Conservation (phyloP, 2,329 filamentous ascomycete genomes). For the Rosellinia necatrix region DNA sequence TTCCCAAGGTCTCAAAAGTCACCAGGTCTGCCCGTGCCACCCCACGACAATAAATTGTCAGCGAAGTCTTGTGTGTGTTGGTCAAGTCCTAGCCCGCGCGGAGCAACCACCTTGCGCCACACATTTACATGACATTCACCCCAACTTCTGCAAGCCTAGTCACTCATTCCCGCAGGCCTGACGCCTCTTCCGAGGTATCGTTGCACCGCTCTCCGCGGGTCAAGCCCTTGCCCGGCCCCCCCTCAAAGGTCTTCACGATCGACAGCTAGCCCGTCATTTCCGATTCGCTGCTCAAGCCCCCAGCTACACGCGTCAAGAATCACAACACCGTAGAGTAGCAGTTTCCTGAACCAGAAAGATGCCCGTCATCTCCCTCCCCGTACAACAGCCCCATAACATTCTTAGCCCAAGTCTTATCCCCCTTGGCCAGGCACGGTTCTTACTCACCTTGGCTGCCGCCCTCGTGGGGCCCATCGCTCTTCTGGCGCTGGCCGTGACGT, state of each 20-base stretch:
- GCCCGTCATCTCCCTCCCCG: constrained; percentile 45
- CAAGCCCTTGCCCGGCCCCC: constrained; percentile 30
- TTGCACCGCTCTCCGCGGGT: constrained; percentile 28
- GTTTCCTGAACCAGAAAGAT: constrained; percentile 46
- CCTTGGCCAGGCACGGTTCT: constrained; percentile 36
- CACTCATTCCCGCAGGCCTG: constrained; percentile 19
- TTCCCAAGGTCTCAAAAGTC: constrained; percentile 18
- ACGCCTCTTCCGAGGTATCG: constrained; percentile 22
- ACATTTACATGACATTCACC: constrained; percentile 24
- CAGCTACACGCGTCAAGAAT: constrained; percentile 32
- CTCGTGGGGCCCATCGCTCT: constrained; percentile 32
- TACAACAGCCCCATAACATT: constrained; percentile 37
- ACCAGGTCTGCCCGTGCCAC: constrained; percentile 24
- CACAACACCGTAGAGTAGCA: constrained; percentile 31
- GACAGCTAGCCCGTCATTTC: constrained; percentile 33
- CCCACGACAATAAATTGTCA: constrained; percentile 23
- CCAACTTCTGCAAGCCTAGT: constrained; percentile 17
- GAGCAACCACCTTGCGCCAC: constrained; percentile 25
- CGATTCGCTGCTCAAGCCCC: constrained; percentile 32
- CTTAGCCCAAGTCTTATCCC: constrained; percentile 37
- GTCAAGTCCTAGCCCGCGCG: constrained; percentile 24
- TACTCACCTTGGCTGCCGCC: constrained; percentile 28
- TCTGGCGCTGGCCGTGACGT: constrained; percentile 28
- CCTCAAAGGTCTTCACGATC: constrained; percentile 34
- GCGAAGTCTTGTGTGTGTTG: constrained; percentile 23